These are phyloP conservation scores for Plasmodium adleri DNA, from an alignment of 169 alveolate genomes.

Conservation along the genomic window DNA sequence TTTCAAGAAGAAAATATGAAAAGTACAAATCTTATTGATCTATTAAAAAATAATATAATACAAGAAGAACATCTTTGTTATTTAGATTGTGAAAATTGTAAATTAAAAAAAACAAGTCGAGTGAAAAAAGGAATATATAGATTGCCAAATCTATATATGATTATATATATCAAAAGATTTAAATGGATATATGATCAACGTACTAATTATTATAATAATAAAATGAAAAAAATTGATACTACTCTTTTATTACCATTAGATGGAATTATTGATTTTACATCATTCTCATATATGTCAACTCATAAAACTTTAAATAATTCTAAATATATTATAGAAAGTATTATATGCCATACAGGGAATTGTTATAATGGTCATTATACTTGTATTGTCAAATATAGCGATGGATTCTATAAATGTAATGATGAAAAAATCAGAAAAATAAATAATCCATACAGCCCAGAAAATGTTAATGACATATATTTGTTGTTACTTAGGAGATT, in stretches of 20 bases:
- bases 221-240: constrained; percentile 67
- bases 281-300: constrained; percentile 40
- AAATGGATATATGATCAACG: constrained; percentile 55
- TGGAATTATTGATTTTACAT: constrained; percentile 68
- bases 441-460: constrained; percentile 42
- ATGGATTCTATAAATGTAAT: constrained; percentile 71
- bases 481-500: constrained; percentile 44
- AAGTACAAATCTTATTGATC: constrained; percentile 60
- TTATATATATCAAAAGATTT: constrained; percentile 72
- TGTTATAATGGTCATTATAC: constrained; percentile 74
- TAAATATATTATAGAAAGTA: constrained; percentile 68
- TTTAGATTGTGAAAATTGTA: constrained; percentile 47
- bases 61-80: constrained; percentile 46
- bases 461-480: constrained; percentile 66
- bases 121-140: constrained; percentile 71
- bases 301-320: constrained; percentile 56
- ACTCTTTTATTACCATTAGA: constrained; percentile 53
- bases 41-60: constrained; percentile 41
- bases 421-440: constrained; percentile 69
- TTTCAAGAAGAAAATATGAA: constrained; percentile 41
- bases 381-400: constrained; percentile 53
- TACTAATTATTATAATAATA: constrained; percentile 54
- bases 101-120: constrained; percentile 46
- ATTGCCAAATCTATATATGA: constrained; percentile 74
- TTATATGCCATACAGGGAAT: constrained; percentile 70